phyloP scores from a whole-genome alignment of 73 alveolate species.

The Symbiodinium pilosum region DNA sequence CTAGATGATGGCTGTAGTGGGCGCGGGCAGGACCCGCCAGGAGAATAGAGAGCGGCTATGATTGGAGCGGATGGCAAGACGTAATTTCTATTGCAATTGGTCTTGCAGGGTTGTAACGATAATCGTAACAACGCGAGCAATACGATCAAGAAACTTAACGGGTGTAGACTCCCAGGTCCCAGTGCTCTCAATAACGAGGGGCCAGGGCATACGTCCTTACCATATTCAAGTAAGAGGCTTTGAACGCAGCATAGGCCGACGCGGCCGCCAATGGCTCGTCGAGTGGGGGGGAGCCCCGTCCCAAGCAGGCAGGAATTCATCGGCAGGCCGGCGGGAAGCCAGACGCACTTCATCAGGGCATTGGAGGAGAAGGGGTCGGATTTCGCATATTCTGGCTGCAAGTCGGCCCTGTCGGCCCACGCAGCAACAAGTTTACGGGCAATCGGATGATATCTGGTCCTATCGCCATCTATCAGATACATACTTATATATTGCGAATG shows the following conservation, averaged over 20 bases:
- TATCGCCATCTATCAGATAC: not conserved
- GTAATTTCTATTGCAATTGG: not conserved
- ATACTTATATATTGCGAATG: not conserved
- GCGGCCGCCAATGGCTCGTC: conserved; percentile 16
- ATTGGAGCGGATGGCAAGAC: not conserved
- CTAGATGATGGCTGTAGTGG: too few species aligned
- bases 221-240: not conserved
- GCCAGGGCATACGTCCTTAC: not conserved
- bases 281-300: not conserved
- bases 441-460: not conserved
- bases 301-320: not conserved
- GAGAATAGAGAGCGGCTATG: not conserved
- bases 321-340: not conserved
- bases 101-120: not conserved
- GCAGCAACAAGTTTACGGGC: conserved; percentile 2
- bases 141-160: not conserved
- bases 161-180: conserved; percentile 15
- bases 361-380: not conserved
- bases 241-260: not conserved
- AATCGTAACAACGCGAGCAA: not conserved
- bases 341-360: not conserved
- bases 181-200: not conserved
- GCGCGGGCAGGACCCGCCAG: conserved; percentile 11
- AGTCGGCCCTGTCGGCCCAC: conserved; percentile 16
- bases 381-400: not conserved